phyloP scores from a whole-genome alignment of 306 rosid species.

The Prunus armeniaca region DNA sequence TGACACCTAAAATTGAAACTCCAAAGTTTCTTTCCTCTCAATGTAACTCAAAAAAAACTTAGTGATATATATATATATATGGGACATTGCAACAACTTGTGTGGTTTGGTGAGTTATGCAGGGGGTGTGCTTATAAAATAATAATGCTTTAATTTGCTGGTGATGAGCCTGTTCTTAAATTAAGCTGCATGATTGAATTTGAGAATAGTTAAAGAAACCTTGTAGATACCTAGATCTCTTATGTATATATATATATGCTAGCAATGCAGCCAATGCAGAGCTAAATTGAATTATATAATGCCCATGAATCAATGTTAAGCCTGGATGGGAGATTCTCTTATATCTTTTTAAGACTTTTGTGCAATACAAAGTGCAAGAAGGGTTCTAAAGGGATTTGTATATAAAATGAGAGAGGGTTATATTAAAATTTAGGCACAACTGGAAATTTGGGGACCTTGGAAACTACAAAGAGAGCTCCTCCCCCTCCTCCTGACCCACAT shows the following conservation, averaged over 20 bases:
- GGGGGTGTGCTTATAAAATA: not conserved
- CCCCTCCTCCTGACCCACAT: conserved; percentile 34
- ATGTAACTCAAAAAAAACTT: not conserved
- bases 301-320: conserved; percentile 46
- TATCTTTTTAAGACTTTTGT: not conserved
- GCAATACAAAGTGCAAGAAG: conserved; percentile 25
- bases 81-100: not conserved
- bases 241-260: not conserved
- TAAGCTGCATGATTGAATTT: conserved; percentile 31
- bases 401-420: conserved; percentile 6
- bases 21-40: too few species aligned
- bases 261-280: conserved; percentile 19
- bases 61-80: not conserved
- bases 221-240: conserved; percentile 38
- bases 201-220: conserved; percentile 18
- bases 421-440: conserved; percentile 37
- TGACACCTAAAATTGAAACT: too few species aligned
- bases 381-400: conserved; percentile 13
- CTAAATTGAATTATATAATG: conserved; percentile 24
- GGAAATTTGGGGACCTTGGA: conserved; percentile 52
- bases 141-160: not conserved
- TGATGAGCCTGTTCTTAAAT: conserved; percentile 5
- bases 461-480: conserved; percentile 34
- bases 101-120: conserved; percentile 21
- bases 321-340: conserved; percentile 45